Evolutionary conservation across 2,329 filamentous ascomycete species (phyloP).

Genomic region (Phaeomoniella chlamydospora): DNA sequence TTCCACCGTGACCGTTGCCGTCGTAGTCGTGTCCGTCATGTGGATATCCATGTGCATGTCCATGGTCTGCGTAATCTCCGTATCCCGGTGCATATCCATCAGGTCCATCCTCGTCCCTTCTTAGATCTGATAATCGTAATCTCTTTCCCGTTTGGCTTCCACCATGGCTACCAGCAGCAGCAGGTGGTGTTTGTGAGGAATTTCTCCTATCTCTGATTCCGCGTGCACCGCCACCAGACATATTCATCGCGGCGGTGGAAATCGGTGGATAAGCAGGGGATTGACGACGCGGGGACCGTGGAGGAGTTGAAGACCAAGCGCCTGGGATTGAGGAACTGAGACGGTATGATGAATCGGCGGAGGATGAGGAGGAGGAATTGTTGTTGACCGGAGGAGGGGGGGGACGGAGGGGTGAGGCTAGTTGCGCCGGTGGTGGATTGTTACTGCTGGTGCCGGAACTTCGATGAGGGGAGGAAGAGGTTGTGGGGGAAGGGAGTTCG

Average conservation of each 20-base stretch:
- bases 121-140: not conserved
- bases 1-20: not conserved
- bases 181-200: too few species aligned
- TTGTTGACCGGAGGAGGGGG: not conserved
- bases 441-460: constrained; percentile 2
- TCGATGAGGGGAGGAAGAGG: not conserved
- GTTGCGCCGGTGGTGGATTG: not conserved
- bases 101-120: not conserved
- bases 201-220: too few species aligned
- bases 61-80: not conserved
- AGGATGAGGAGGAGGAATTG: not conserved
- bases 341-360: constrained; percentile 6
- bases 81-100: not conserved
- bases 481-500: not conserved
- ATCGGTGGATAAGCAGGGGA: not conserved
- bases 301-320: constrained; percentile 4
- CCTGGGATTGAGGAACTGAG: constrained; percentile 8
- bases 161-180: too few species aligned
- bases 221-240: too few species aligned
- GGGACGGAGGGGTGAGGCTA: not conserved
- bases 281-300: not conserved
- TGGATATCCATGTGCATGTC: too few species aligned
- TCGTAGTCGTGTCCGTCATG: too few species aligned
- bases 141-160: too few species aligned
- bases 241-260: not conserved